Percentiles rank a stretch among this genome's conserved stretches.
Evolutionary conservation across 148 eudicot genomes (phyloP).

Genomic region (Vaccinium vitisidaea): DNA sequence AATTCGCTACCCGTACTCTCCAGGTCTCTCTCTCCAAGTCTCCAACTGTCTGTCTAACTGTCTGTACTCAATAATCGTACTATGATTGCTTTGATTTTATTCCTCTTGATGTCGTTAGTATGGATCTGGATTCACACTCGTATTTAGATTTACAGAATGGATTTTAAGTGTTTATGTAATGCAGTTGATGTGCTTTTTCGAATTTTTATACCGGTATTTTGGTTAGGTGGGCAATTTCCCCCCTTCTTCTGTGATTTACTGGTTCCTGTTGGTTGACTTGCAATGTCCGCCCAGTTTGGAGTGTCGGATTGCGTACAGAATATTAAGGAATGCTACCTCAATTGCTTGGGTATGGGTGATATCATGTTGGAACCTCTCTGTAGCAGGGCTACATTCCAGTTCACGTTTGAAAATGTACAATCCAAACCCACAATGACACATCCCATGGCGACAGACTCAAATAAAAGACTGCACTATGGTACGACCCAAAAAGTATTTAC

Average conservation of each 20-base stretch:
- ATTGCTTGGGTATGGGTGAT: not conserved
- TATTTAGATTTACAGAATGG: not conserved
- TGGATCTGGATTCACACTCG: conserved; percentile 12
- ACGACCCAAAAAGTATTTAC: not conserved
- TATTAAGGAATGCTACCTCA: no score
- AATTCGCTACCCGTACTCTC: conserved; percentile 21
- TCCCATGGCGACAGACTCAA: not conserved
- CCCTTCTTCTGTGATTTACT: not conserved
- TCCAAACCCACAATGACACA: not conserved
- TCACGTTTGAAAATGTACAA: not conserved
- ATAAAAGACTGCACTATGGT: not conserved
- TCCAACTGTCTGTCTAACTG: not conserved
- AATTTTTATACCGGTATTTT: not conserved
- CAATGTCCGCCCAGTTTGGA: not conserved
- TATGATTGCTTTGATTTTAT: not conserved
- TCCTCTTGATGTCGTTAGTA: not conserved
- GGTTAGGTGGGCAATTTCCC: not conserved
- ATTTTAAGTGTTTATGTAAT: not conserved
- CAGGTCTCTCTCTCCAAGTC: conserved; percentile 15
- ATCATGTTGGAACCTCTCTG: not conserved
- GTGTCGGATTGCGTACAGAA: not conserved
- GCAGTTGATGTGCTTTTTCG: not conserved
- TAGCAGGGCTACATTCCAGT: not conserved
- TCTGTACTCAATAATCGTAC: no score
- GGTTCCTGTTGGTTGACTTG: not conserved